Base-by-base conservation (phyloP, 208 protist species). In the Trichomonas gallinae region DNA sequence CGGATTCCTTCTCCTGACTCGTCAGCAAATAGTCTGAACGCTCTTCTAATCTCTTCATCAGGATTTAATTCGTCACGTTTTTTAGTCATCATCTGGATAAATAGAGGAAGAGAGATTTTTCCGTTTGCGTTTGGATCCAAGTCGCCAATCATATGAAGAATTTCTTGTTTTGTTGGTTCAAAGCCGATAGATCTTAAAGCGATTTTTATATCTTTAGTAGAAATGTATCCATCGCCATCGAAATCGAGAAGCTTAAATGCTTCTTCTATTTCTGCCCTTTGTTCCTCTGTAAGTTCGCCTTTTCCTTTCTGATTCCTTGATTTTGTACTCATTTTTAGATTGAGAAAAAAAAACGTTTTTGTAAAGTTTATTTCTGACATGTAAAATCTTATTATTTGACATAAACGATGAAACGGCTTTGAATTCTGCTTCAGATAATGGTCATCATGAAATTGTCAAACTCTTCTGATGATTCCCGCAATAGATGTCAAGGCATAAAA, bases 1-100 rank as follows among this genome's bases (percentile, higher is more conserved):
- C 97, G 96, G 38, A 98, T 98, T 96, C 97, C 97, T 34, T 97
- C 91, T 48, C 96, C 97, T 34, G 97, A 44, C 42, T 98, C 98
- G 38, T 98, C 97, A 48, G 98, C 97, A 97, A 98, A 98, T 0
- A 98, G 72, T 15, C 96, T 36, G 96, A 98, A 98, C 4, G 97
- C 97, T n/a, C 97, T 97, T 85, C 97, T 36, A 48, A 98, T 98
- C 87, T 98, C 97, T 96, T 98, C 97, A 26, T 91, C 26, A 13
- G 97, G 96, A 81, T 98, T 97, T 13, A 46, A 44, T 89, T 89
- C 83, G n/a, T 46, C 40, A 23, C 40, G 36, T 48, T 89, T 89
- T 31, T 44, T 89, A 34, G 40, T 44, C 83, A 89, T 89, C 83
- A 89, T 89, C 42, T 89, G 23, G 3, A 89, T 44, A 31, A 89